Percentiles rank a stretch among this genome's conserved stretches.
Conservation (phyloP, 371 early-diverging fungal genomes). For the Mucor mucedo region DNA sequence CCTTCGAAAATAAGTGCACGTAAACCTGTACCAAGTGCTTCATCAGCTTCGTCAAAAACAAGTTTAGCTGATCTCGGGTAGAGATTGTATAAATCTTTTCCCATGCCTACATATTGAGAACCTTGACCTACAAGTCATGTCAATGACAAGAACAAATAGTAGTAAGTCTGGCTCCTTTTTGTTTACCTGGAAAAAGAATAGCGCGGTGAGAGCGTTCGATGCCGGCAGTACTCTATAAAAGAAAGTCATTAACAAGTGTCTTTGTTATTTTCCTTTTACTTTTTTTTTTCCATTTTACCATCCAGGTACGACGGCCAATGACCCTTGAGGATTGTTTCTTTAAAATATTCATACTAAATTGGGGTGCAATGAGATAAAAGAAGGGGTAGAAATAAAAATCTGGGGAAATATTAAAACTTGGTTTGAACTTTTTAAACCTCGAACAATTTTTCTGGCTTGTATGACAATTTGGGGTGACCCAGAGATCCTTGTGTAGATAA, state of each 20-base stretch:
- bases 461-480: no score
- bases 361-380: background rate
- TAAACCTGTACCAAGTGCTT: slow-evolving; percentile 73
- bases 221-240: slow-evolving; percentile 52
- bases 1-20: slow-evolving; percentile 87
- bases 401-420: no score
- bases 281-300: slow-evolving; percentile 17
- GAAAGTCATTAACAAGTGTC: background rate
- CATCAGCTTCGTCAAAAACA: slow-evolving; percentile 91
- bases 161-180: no score
- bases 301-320: slow-evolving; percentile 33
- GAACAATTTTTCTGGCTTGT: no score
- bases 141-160: background rate
- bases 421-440: no score
- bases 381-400: background rate
- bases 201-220: slow-evolving; percentile 59
- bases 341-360: slow-evolving; percentile 9
- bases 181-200: slow-evolving; percentile 58
- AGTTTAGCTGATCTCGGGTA: slow-evolving; percentile 74
- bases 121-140: slow-evolving; percentile 70
- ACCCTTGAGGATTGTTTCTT: slow-evolving; percentile 2
- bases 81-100: slow-evolving; percentile 82
- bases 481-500: no score
- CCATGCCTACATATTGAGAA: slow-evolving; percentile 93
- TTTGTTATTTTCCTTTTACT: no score